phyloP scores from a whole-genome alignment of 2,329 filamentous ascomycete genomes.

The Fusarium circinatum region DNA sequence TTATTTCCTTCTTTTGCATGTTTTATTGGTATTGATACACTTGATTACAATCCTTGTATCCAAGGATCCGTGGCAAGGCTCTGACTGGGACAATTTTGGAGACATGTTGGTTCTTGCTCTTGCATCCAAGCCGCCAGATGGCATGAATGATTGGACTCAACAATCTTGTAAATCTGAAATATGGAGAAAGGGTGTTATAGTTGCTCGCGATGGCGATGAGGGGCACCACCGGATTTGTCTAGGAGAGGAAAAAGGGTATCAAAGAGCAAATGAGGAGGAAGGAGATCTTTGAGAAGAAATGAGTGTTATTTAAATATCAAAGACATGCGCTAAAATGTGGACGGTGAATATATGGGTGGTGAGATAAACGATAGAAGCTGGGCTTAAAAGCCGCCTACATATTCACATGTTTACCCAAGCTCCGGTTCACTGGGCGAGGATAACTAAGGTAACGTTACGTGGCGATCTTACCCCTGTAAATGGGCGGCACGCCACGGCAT shows the following conservation, averaged over 20 bases:
- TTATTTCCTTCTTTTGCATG: accelerated
- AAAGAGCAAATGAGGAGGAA: not conserved
- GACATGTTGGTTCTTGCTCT: not conserved
- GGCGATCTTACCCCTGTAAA: too few relatives aligned
- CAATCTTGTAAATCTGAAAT: not conserved
- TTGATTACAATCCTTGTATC: accelerated
- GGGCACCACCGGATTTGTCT: accelerated
- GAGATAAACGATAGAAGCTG: too few relatives aligned
- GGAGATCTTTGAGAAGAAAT: not conserved
- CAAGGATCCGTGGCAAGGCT: not conserved
- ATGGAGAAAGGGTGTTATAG: not conserved
- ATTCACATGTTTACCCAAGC: too few relatives aligned
- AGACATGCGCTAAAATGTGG: too few relatives aligned
- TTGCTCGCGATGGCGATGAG: accelerated
- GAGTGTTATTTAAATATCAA: not conserved
- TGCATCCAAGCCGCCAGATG: not conserved
- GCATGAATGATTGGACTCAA: accelerated
- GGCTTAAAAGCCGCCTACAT: too few relatives aligned
- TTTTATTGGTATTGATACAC: accelerated
- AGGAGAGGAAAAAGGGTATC: not conserved
- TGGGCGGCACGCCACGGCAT: too few relatives aligned
- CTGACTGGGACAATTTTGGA: not conserved
- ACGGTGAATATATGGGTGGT: too few relatives aligned
- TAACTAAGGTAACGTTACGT: too few relatives aligned
- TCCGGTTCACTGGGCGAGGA: too few relatives aligned